These are phyloP conservation scores for Ilex aquifolium DNA, from an alignment of 257 asterid genomes.

Conservation along the genomic window DNA sequence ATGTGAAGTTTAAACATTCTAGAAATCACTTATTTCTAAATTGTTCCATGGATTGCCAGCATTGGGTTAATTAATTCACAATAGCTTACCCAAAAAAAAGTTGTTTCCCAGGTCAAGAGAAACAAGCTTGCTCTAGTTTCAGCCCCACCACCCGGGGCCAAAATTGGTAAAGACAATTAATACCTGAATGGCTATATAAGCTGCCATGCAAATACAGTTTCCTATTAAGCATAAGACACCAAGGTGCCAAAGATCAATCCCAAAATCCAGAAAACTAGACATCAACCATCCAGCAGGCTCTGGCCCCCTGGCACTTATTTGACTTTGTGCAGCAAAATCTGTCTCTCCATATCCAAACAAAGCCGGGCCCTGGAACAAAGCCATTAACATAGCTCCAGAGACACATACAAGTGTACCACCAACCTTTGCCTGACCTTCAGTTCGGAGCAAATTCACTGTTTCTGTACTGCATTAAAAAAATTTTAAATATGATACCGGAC, in stretches of 20 bases:
- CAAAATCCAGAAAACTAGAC: slow-evolving; percentile 52
- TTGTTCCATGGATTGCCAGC: too few relatives aligned
- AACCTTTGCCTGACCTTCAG: slow-evolving; percentile 85
- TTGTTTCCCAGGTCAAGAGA: too few relatives aligned
- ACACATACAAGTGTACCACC: slow-evolving; percentile 90
- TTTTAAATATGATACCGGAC: slow-evolving; percentile 20
- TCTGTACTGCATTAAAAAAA: slow-evolving; percentile 77
- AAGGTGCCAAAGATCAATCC: slow-evolving; percentile 77
- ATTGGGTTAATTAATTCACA: too few relatives aligned
- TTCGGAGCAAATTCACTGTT: slow-evolving; percentile 57
- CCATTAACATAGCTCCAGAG: slow-evolving; percentile 85
- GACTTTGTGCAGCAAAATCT: slow-evolving; percentile 46
- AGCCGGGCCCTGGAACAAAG: slow-evolving; percentile 79
- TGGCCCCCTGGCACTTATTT: slow-evolving; percentile 75
- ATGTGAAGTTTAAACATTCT: too few relatives aligned
- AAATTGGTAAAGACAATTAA: background rate
- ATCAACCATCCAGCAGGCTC: slow-evolving; percentile 76
- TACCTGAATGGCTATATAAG: slow-evolving; percentile 90
- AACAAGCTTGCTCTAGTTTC: too few relatives aligned
- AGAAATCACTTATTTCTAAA: too few relatives aligned
- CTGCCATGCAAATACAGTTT: slow-evolving; percentile 92
- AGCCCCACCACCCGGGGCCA: too few relatives aligned
- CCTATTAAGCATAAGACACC: slow-evolving; percentile 91
- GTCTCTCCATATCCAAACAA: slow-evolving; percentile 61
- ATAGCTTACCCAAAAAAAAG: too few relatives aligned